Conservation (phyloP, 2,329 filamentous ascomycete species). For the Penicillium sp. region DNA sequence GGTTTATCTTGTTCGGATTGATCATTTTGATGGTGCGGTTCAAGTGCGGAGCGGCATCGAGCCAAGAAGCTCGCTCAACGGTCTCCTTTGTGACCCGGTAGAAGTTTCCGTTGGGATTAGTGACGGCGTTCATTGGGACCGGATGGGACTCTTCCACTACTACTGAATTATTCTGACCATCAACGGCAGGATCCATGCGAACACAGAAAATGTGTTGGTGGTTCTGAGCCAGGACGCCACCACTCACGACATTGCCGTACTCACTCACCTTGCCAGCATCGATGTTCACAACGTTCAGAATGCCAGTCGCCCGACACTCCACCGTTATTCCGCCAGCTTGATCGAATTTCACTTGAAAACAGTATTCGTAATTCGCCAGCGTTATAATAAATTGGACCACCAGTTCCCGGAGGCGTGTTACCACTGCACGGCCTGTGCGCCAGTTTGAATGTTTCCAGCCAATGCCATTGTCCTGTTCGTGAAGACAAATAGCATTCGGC, state of each 20-base stretch:
- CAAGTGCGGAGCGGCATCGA: constrained; percentile 44
- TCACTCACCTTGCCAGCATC: constrained; percentile 59
- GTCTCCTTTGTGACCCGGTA: constrained; percentile 50
- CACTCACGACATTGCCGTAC: constrained; percentile 65
- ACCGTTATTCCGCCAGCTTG: constrained; percentile 63
- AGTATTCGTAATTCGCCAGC: constrained; percentile 50
- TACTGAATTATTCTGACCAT: constrained; percentile 54
- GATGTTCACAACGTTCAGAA: constrained; percentile 63
- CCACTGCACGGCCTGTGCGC: constrained; percentile 60
- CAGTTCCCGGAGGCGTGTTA: constrained; percentile 60
- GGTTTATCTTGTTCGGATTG: constrained; percentile 53
- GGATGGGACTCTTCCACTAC: constrained; percentile 58
- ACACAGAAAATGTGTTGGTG: constrained; percentile 75
- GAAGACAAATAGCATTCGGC: constrained; percentile 64
- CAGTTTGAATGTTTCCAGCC: constrained; percentile 70
- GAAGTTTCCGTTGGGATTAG: constrained; percentile 54
- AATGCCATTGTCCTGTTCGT: constrained; percentile 65
- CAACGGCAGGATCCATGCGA: constrained; percentile 61
- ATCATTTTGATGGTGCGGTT: constrained; percentile 59
- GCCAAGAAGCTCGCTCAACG: constrained; percentile 48
- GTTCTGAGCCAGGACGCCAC: constrained; percentile 64
- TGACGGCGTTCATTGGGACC: constrained; percentile 52
- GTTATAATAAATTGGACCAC: constrained; percentile 67
- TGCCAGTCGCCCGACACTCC: constrained; percentile 67
- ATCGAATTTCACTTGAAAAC: constrained; percentile 51